Evolutionary conservation across 2,329 filamentous ascomycete species (phyloP).

Genomic region (Macrophomina tecta): DNA sequence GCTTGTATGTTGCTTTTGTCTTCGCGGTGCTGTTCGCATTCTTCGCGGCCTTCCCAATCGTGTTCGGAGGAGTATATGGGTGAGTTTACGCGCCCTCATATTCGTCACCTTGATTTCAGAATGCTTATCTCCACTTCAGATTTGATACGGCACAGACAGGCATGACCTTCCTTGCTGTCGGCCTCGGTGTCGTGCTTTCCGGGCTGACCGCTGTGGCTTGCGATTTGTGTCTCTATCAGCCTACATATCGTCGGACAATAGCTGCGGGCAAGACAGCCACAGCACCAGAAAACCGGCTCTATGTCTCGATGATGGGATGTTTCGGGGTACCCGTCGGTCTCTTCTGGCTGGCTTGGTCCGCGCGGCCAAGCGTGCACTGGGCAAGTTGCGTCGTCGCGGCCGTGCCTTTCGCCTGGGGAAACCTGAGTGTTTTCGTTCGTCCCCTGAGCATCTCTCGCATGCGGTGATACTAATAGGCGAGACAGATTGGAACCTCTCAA

Average conservation of each 20-base stretch:
- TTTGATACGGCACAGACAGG: conserved; percentile 30
- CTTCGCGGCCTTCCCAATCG: conserved; percentile 36
- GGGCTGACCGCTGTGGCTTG: conserved; percentile 34
- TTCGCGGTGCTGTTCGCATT: conserved; percentile 38
- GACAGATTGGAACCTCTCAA: conserved; percentile 36
- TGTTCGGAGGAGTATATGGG: conserved; percentile 33
- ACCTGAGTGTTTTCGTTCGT: conserved; percentile 41
- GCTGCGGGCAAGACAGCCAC: conserved; percentile 31
- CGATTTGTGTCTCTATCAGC: conserved; percentile 40
- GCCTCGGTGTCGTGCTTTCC: conserved; percentile 30
- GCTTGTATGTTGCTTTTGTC: conserved; percentile 35
- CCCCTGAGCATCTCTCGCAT: background rate
- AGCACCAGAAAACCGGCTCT: conserved; percentile 42
- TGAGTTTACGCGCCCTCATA: conserved; percentile 34
- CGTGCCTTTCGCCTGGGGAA: conserved; percentile 37
- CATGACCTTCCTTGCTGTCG: conserved; percentile 35
- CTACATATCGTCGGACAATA: conserved; percentile 27
- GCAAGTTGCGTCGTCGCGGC: conserved; percentile 44
- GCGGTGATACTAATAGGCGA: no score
- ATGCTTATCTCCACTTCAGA: conserved; percentile 32
- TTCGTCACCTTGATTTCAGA: background rate
- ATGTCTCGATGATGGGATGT: conserved; percentile 43
- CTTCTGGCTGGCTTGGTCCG: conserved; percentile 50
- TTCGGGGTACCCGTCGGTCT: conserved; percentile 41
- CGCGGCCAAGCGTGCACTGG: conserved; percentile 44